Conservation (phyloP, 345 rosid species). For the Euphorbia peplus region DNA sequence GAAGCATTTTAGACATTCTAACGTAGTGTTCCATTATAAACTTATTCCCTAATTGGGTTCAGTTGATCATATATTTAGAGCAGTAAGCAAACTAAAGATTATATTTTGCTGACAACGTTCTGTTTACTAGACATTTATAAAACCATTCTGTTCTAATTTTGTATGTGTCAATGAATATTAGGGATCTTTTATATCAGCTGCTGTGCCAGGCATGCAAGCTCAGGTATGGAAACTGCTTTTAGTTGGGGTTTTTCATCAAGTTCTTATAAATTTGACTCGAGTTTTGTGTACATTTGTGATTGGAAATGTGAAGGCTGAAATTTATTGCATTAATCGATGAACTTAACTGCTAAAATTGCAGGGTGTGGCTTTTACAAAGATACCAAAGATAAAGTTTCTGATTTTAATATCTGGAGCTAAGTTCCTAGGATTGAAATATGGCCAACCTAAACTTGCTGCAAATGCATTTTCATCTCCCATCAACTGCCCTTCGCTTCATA, state of each 20-base stretch:
- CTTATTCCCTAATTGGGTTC: neutral
- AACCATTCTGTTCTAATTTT: neutral
- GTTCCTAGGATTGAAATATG: slow-evolving; percentile 35
- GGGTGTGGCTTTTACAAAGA: slow-evolving; percentile 38
- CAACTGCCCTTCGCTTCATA: slow-evolving; percentile 53
- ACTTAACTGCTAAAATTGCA: slow-evolving; percentile 1
- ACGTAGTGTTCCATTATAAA: too few species aligned
- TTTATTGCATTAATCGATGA: neutral
- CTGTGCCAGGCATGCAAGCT: slow-evolving; percentile 48
- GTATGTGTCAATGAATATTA: slow-evolving; percentile 15
- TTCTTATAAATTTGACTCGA: neutral
- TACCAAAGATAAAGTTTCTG: slow-evolving; percentile 48
- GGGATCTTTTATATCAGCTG: slow-evolving; percentile 46
- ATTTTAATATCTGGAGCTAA: slow-evolving; percentile 48
- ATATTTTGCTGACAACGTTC: neutral
- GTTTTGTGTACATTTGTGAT: neutral
- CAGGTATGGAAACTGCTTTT: slow-evolving; percentile 24
- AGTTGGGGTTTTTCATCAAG: neutral
- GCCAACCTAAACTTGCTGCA: slow-evolving; percentile 48
- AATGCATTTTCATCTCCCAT: slow-evolving; percentile 50
- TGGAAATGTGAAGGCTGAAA: neutral
- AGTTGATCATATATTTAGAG: neutral
- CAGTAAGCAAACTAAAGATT: neutral
- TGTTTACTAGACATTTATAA: neutral
- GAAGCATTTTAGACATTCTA: too few species aligned